Percentiles rank a stretch among this genome's conserved stretches.
Evolutionary conservation across 2,329 filamentous ascomycete species (phyloP).

Genomic region (Hypoxylon sp.): DNA sequence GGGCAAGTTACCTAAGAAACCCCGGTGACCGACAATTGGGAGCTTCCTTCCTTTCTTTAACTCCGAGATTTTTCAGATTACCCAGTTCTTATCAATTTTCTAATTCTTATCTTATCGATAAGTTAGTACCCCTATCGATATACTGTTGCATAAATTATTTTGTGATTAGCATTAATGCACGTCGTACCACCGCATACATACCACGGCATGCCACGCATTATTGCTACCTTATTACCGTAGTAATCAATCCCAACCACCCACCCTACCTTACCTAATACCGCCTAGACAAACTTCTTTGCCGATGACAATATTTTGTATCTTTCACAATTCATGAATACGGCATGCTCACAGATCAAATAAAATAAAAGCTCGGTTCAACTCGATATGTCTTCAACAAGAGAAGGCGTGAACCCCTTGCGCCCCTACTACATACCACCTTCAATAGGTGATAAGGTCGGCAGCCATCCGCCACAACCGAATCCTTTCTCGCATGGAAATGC

Average conservation of each 20-base stretch:
- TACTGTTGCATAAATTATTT: conserved; percentile 6
- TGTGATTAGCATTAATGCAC: neutral
- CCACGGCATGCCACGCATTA: neutral
- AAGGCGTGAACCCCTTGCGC: conserved; percentile 71
- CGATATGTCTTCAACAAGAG: conserved; percentile 63
- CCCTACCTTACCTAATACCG: conserved; percentile 38
- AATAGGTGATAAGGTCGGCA: conserved; percentile 70
- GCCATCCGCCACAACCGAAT: conserved; percentile 56
- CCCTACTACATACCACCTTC: conserved; percentile 76
- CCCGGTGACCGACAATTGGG: conserved; percentile 30
- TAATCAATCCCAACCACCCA: conserved; percentile 10
- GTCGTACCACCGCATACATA: conserved; percentile 26
- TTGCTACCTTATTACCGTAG: neutral
- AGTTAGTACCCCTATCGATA: neutral
- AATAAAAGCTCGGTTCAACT: conserved; percentile 18
- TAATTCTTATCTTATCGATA: conserved; percentile 23
- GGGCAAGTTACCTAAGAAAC: conserved; percentile 27
- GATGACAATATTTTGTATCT: conserved; percentile 31
- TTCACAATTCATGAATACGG: conserved; percentile 17
- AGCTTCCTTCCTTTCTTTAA: conserved; percentile 30
- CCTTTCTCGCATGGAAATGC: conserved; percentile 64
- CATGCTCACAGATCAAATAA: conserved; percentile 19
- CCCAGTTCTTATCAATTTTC: conserved; percentile 4
- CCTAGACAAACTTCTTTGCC: conserved; percentile 27
- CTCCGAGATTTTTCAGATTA: conserved; percentile 40